A percentile compares a stretch with the other conserved stretches of the same genome.
These are phyloP conservation scores for Yamadazyma paraphyllophila DNA, from an alignment of 805 yeast genomes.

Conservation along the genomic window DNA sequence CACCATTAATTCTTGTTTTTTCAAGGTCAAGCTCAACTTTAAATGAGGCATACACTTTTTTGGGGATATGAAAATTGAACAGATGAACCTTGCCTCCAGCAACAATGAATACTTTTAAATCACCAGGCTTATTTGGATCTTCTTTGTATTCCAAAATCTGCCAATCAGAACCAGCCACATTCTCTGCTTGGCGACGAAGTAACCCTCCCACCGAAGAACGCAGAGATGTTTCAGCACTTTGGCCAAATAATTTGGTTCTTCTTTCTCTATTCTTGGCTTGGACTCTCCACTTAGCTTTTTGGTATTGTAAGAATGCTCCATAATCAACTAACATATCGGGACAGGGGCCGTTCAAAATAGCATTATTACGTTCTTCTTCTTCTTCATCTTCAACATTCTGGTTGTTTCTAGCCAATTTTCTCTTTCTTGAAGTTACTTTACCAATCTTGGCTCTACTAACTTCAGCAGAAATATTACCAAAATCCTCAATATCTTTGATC, in stretches of 20 bases:
- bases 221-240: constrained; percentile 47
- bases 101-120: constrained; percentile 65
- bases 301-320: constrained; percentile 64
- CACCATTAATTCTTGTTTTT: constrained; percentile 45
- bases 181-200: constrained; percentile 75
- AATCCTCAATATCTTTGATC: constrained; percentile 72
- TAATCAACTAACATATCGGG: constrained; percentile 71
- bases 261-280: constrained; percentile 72
- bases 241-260: constrained; percentile 78
- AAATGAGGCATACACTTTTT: constrained; percentile 67
- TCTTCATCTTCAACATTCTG: constrained; percentile 26
- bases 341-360: constrained; percentile 49
- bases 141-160: constrained; percentile 70
- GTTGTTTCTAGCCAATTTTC: constrained; percentile 26
- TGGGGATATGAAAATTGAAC: constrained; percentile 70
- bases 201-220: constrained; percentile 65
- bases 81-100: constrained; percentile 73
- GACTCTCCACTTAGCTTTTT: constrained; percentile 83
- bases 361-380: constrained; percentile 50
- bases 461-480: constrained; percentile 39
- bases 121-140: constrained; percentile 63
- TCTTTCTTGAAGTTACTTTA: constrained; percentile 48
- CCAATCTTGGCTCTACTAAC: constrained; percentile 36
- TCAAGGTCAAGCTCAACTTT: constrained; percentile 45
- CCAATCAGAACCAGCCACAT: constrained; percentile 78